Percentiles rank a stretch among this genome's conserved stretches.
Evolutionary conservation across 805 yeast genomes (phyloP).

Genomic region (Yarrowia sp.): DNA sequence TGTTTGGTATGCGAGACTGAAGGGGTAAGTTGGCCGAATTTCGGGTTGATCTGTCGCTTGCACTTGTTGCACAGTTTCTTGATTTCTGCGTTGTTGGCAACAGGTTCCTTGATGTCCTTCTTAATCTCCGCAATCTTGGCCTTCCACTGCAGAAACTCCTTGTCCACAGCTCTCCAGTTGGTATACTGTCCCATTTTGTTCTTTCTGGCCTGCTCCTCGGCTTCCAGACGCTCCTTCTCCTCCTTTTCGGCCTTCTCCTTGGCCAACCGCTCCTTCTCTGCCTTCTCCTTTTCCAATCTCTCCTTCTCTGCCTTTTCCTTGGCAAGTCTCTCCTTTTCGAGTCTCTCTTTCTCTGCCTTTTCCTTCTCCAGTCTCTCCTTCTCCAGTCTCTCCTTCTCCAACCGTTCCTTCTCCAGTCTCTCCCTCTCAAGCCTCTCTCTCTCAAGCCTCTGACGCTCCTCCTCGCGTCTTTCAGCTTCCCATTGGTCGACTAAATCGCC

Average conservation of each 20-base stretch:
- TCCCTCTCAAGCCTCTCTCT: conserved; percentile 33
- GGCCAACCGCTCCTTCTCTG: conserved; percentile 44
- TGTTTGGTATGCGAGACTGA: conserved; percentile 64
- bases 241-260: conserved; percentile 45
- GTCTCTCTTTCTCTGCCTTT: conserved; percentile 14
- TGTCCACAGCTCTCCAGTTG: conserved; percentile 46
- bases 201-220: conserved; percentile 45
- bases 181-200: conserved; percentile 42
- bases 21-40: conserved; percentile 89
- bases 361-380: conserved; percentile 40
- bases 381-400: conserved; percentile 38
- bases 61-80: conserved; percentile 50
- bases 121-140: conserved; percentile 59
- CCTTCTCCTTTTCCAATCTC: conserved; percentile 39
- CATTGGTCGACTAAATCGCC: conserved; percentile 29
- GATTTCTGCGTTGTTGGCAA: conserved; percentile 49
- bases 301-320: conserved; percentile 21
- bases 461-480: conserved; percentile 42
- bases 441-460: conserved; percentile 37
- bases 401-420: conserved; percentile 16
- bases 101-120: conserved; percentile 60
- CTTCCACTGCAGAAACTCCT: conserved; percentile 48
- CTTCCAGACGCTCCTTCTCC: conserved; percentile 41
- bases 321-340: conserved; percentile 16
- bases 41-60: conserved; percentile 82